Evolutionary conservation across 2,329 filamentous ascomycete species (phyloP).

Genomic region (Hymenoscyphus albidus): DNA sequence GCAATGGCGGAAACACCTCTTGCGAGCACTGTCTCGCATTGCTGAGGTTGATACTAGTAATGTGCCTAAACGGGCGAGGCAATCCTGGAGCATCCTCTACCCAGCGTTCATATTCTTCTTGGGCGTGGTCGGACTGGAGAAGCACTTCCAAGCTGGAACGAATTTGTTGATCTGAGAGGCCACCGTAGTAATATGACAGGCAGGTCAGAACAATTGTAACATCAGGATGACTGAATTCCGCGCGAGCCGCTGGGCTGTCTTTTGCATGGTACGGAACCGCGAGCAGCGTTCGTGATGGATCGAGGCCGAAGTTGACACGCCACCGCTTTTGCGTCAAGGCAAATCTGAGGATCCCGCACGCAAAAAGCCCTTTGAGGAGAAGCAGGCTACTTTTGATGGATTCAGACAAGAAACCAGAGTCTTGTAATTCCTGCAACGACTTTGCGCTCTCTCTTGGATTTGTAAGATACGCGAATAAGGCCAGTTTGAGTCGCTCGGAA

Average conservation of each 20-base stretch:
- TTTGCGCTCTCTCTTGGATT: no score
- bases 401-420: no score
- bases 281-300: constrained; percentile 51
- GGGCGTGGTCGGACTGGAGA: constrained; percentile 50
- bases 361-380: constrained; percentile 62
- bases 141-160: constrained; percentile 47
- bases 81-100: constrained; percentile 39
- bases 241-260: constrained; percentile 56
- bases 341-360: constrained; percentile 50
- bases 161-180: constrained; percentile 48
- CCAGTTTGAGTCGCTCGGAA: no score
- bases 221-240: constrained; percentile 67
- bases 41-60: constrained; percentile 56
- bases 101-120: constrained; percentile 52
- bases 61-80: constrained; percentile 46
- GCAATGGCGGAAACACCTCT: constrained; percentile 48
- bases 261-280: constrained; percentile 67
- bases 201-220: constrained; percentile 62
- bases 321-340: constrained; percentile 52
- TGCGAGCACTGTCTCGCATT: constrained; percentile 49
- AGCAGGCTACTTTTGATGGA: no score
- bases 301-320: constrained; percentile 59
- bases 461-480: no score
- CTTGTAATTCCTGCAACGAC: no score
- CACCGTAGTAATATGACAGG: constrained; percentile 63